phyloP scores from a whole-genome alignment of 1,284 basidiomycete species.

The Ceratobasidium theobromae region DNA sequence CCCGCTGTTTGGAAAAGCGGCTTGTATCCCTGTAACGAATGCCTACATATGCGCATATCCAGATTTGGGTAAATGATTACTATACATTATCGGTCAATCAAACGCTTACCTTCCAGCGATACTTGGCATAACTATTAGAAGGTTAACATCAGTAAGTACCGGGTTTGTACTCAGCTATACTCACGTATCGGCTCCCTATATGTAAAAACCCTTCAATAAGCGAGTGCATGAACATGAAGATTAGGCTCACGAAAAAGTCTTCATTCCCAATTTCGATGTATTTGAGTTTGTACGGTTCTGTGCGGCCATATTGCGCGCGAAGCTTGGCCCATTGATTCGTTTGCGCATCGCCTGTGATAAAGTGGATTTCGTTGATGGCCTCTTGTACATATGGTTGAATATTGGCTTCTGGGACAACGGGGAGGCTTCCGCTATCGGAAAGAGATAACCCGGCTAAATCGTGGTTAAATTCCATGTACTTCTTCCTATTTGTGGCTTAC shows the following conservation, averaged over 20 bases:
- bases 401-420: constrained; percentile 53
- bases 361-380: constrained; percentile 61
- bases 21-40: constrained; percentile 57
- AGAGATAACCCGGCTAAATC: constrained; percentile 59
- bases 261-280: constrained; percentile 57
- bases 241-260: constrained; percentile 38
- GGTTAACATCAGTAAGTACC: neutral
- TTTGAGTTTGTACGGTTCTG: constrained; percentile 58
- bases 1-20: constrained; percentile 55
- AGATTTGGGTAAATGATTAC: neutral
- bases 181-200: constrained; percentile 35
- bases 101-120: constrained; percentile 51
- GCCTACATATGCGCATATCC: constrained; percentile 39
- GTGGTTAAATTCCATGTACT: constrained; percentile 30
- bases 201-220: constrained; percentile 24
- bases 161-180: neutral
- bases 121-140: constrained; percentile 43
- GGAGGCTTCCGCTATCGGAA: constrained; percentile 46
- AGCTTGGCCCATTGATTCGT: constrained; percentile 54
- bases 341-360: constrained; percentile 42
- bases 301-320: constrained; percentile 62
- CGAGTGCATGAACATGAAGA: neutral
- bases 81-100: neutral
- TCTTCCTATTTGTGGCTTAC: neutral
- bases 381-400: constrained; percentile 65